Evolutionary conservation across 2,329 filamentous ascomycete genomes (phyloP).

Genomic region (Corynespora cassiicola): DNA sequence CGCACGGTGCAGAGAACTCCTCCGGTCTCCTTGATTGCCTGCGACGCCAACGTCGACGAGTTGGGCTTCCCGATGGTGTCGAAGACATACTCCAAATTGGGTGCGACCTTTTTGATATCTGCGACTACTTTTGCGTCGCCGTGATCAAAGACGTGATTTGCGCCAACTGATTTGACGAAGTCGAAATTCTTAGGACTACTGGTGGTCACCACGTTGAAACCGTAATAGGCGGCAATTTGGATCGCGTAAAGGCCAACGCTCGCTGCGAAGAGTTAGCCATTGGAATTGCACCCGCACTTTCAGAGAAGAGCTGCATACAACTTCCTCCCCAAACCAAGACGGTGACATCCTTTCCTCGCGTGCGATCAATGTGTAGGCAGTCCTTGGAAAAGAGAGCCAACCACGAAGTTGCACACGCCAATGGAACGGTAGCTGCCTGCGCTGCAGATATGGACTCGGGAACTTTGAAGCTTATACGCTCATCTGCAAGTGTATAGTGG

Average conservation of each 20-base stretch:
- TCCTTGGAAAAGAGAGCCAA: slow-evolving; percentile 49
- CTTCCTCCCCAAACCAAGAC: slow-evolving; percentile 55
- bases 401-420: slow-evolving; percentile 49
- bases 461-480: slow-evolving; percentile 50
- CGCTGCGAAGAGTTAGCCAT: no score
- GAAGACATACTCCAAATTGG: slow-evolving; percentile 42
- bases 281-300: no score
- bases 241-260: slow-evolving; percentile 25
- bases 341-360: slow-evolving; percentile 8
- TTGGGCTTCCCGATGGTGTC: slow-evolving; percentile 52
- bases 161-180: slow-evolving; percentile 16
- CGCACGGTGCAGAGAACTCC: slow-evolving; percentile 51
- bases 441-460: slow-evolving; percentile 34
- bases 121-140: slow-evolving; percentile 46
- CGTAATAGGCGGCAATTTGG: slow-evolving; percentile 20
- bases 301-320: slow-evolving; percentile 27
- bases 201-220: slow-evolving; percentile 16
- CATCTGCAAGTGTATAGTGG: slow-evolving; percentile 50
- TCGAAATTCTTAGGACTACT: slow-evolving; percentile 22
- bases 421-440: slow-evolving; percentile 48
- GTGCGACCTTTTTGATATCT: slow-evolving; percentile 44
- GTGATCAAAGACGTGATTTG: slow-evolving; percentile 49
- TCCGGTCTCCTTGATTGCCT: slow-evolving; percentile 29
- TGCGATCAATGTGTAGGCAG: slow-evolving; percentile 42
- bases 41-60: slow-evolving; percentile 43